Conservation (phyloP, 2,329 filamentous ascomycete species). For the Lasiodiplodia citricola region DNA sequence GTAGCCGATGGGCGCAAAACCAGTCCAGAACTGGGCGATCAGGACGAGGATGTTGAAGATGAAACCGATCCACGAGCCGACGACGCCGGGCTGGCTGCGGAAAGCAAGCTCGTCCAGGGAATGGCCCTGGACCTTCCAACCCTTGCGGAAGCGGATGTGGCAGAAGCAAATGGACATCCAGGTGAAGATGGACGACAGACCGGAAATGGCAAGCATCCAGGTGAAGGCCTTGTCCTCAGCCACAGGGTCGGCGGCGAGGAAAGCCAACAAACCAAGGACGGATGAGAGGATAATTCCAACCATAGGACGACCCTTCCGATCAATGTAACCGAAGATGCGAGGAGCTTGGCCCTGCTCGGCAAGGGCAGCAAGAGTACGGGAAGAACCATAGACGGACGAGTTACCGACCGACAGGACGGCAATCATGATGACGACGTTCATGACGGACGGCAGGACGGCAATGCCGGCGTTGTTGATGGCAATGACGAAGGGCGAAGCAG, state of each 20-base stretch:
- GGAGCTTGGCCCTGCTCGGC: slow-evolving; percentile 75
- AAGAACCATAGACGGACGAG: slow-evolving; percentile 88
- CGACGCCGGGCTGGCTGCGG: slow-evolving; percentile 48
- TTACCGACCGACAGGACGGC: slow-evolving; percentile 91
- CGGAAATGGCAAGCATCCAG: slow-evolving; percentile 80
- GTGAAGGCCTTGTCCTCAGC: slow-evolving; percentile 72
- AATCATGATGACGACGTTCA: slow-evolving; percentile 92
- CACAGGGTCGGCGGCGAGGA: slow-evolving; percentile 76
- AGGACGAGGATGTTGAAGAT: slow-evolving; percentile 47
- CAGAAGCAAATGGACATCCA: slow-evolving; percentile 84
- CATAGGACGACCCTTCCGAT: slow-evolving; percentile 45
- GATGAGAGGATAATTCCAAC: slow-evolving; percentile 60
- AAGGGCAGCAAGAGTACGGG: slow-evolving; percentile 85
- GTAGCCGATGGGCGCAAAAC: slow-evolving; percentile 37
- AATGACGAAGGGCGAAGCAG: slow-evolving; percentile 90
- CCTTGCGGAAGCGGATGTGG: slow-evolving; percentile 85
- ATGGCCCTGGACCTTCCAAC: slow-evolving; percentile 46
- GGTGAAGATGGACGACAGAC: slow-evolving; percentile 76
- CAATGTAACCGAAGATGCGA: slow-evolving; percentile 64
- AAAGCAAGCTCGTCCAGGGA: slow-evolving; percentile 52
- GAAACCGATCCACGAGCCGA: slow-evolving; percentile 48
- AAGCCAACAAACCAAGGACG: slow-evolving; percentile 62
- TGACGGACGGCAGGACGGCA: slow-evolving; percentile 78
- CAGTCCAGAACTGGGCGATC: slow-evolving; percentile 41
- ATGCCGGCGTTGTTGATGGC: slow-evolving; percentile 87